Evolutionary conservation across 75 land plant species (phyloP), one percentile per base, ranked within the genome.

Genomic region (Adiantum capillusveneris): DNA sequence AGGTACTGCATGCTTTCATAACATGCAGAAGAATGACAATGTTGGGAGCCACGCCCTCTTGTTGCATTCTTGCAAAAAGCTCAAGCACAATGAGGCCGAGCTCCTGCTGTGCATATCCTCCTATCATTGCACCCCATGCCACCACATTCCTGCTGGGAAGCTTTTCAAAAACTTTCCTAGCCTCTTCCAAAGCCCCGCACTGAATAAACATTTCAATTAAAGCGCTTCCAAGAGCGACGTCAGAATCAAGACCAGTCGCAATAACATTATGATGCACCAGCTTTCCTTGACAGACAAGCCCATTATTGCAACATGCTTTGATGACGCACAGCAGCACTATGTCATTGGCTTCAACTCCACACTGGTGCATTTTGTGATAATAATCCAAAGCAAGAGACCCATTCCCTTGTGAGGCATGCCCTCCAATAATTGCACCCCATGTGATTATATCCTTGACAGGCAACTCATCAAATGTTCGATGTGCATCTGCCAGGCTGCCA

Each of bases 351-450:
- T 62, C 56, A 26, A 77, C 0, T 11, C 57, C 62, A 24, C 31
- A 58, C 14, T 52, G 31, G 58, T 66, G 65, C 87, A 84, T 84
- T 29, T 45, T 24, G 30, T 36, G 60, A 30, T 78, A 83, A 27
- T 51, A 54, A 31, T 75, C 29, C 19, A 79, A 36, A 6, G 82
- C 73, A 29, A 58, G 48, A 0, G 64, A 65, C 49, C 61, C 46
- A 30, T 51, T 56, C 37, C 75, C 75, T 22, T 49, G 19, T 27
- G 49, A 60, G 41, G 67, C 71, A 56, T 74, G 70, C 31, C 71
- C 53, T 27, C 72, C 59, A 25, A 76, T 58, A 19, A 80, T 28
- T 43, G 79, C 50, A 68, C 75, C 75, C 79, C 79, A 80, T 17
- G 75, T 54, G 0, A 76, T 72, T 9, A 65, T 62, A 72, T 80